Base-by-base conservation (phyloP, 192 early-diverging fungal genomes). In the Linnemannia zychae region DNA sequence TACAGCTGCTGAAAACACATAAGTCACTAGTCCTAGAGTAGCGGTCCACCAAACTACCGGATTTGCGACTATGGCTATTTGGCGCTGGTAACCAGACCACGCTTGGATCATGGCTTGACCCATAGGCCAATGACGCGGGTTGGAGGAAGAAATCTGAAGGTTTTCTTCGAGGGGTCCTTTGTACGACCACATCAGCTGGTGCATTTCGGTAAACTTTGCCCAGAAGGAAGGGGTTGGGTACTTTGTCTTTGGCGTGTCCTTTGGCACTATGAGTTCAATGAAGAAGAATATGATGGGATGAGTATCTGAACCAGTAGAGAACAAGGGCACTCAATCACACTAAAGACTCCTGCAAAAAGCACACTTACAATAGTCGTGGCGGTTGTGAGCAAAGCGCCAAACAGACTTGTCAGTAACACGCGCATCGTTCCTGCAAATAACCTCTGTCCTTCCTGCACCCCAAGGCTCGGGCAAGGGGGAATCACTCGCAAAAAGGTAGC, bases 131-230 rank as follows among this genome's bases (percentile, higher is more conserved):
- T 90, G 87, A 74, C 89, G 87, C 20, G 98, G 97, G 2, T 92
- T 88, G 34, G 97, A 97, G 44, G 95, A 31, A 84, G 95, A 97
- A 24, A 96, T 95, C 80, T 97, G 95, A 28, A 92, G 57, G 16
- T 13, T 65, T 18, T 33, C 81, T 69, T 93, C 94, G 28, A 93
- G 94, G 34, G 97, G 88, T 15, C 89, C 94, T 70, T 92, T 89
- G 83, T 97, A 96, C 78, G 94, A 90, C 85, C 94, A 91, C 97
- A 99, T 99, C 12, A 94, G 88, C 17, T 82, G 72, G 24, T 97
- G 97, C 11, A 95, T 89, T 84, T 98, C 94, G 13, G 92, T 48
- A n/a, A 97, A 96, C 88, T 99, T 99, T 63, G 84, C 82, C 49
- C 94, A 87, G 77, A 97, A 97, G 3, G 91, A 82, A 11, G 94